phyloP scores from a whole-genome alignment of 148 eudicot species.

The Fagopyrum esculentum region DNA sequence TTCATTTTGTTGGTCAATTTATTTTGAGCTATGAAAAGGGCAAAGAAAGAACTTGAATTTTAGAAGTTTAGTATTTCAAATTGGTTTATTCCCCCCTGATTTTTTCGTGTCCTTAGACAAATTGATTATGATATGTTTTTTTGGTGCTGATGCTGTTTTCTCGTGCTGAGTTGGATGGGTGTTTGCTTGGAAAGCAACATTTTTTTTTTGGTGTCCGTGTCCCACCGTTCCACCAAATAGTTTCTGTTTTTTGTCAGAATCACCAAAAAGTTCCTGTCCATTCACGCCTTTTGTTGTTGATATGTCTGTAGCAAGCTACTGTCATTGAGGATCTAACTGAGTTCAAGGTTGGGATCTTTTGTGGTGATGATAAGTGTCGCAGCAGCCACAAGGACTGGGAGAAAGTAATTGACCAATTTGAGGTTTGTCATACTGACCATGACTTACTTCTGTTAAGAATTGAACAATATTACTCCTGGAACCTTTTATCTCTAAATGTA shows the following conservation, averaged over 20 bases:
- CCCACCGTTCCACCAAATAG: background rate
- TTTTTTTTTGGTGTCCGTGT: background rate
- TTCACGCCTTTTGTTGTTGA: background rate
- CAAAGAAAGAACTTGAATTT: background rate
- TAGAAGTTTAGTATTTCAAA: background rate
- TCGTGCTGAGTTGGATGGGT: background rate
- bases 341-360: slow-evolving; percentile 61
- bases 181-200: background rate
- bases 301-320: slow-evolving; percentile 62
- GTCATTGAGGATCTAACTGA: slow-evolving; percentile 56
- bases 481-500: background rate
- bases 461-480: slow-evolving; percentile 2
- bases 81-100: background rate
- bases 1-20: background rate
- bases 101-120: background rate
- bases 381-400: slow-evolving; percentile 65
- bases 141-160: background rate
- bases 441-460: background rate
- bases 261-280: background rate
- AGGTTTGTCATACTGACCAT: slow-evolving; percentile 42
- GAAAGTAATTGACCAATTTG: slow-evolving; percentile 50
- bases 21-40: background rate
- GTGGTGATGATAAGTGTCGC: slow-evolving; percentile 48
- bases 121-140: background rate
- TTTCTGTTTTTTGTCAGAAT: background rate